Percentiles rank a stretch among this genome's conserved stretches.
Evolutionary conservation across 192 early-diverging fungal species (phyloP).

Genomic region (Mortierella alpina): DNA sequence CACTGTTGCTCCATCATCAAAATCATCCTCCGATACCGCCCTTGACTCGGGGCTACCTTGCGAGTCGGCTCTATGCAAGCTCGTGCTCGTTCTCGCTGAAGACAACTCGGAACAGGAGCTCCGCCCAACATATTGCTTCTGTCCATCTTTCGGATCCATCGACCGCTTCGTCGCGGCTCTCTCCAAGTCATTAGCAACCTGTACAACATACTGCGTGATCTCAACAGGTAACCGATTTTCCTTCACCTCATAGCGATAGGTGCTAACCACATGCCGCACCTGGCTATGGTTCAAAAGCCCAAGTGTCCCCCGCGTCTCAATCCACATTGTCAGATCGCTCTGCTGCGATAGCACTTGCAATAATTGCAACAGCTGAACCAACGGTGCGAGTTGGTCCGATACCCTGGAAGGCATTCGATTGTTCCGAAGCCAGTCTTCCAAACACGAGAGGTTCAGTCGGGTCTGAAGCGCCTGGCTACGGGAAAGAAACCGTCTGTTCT

Average conservation of each 20-base stretch:
- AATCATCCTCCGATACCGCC: neutral
- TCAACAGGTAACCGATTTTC: slow-evolving; percentile 79
- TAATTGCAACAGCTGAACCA: slow-evolving; percentile 86
- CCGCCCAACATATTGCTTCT: neutral
- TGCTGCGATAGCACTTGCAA: slow-evolving; percentile 84
- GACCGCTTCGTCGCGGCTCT: slow-evolving; percentile 32
- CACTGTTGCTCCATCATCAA: neutral
- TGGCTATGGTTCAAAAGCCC: slow-evolving; percentile 76
- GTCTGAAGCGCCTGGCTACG: slow-evolving; percentile 87
- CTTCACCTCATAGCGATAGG: slow-evolving; percentile 90
- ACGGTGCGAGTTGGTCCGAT: slow-evolving; percentile 64
- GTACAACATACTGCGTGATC: slow-evolving; percentile 77
- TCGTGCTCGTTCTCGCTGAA: neutral
- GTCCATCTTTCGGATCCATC: slow-evolving; percentile 2
- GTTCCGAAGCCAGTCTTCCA: slow-evolving; percentile 88
- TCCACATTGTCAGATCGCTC: slow-evolving; percentile 73
- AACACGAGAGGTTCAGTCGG: slow-evolving; percentile 79
- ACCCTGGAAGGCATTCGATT: slow-evolving; percentile 58
- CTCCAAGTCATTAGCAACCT: slow-evolving; percentile 75
- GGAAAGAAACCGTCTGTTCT: slow-evolving; percentile 74
- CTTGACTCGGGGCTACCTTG: neutral
- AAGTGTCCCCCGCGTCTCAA: slow-evolving; percentile 75
- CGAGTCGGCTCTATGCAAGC: neutral
- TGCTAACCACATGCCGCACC: slow-evolving; percentile 74
- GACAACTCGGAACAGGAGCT: neutral